These are phyloP conservation scores for Boletus reticulatus DNA, from an alignment of 768 basidiomycete species.

Conservation along the genomic window DNA sequence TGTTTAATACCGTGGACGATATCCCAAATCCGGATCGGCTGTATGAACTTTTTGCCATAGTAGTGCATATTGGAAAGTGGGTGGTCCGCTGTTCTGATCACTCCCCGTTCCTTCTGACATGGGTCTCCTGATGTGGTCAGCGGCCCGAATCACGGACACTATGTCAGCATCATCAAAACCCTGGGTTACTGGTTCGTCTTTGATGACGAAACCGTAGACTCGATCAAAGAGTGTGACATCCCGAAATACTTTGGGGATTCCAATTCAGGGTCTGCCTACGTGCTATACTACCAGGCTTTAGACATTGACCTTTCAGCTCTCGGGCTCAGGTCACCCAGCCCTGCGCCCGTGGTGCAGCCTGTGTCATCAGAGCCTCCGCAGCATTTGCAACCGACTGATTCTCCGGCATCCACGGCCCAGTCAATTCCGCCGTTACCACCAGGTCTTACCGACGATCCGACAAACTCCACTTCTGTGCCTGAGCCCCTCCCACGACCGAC, in stretches of 20 bases:
- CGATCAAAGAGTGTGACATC: slow-evolving; percentile 88
- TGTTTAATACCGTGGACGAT: slow-evolving; percentile 98
- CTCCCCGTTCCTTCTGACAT: slow-evolving; percentile 11
- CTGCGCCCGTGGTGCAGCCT: slow-evolving; percentile 3
- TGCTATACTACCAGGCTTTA: slow-evolving; percentile 93
- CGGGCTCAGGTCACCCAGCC: slow-evolving; percentile 50
- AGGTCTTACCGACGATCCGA: slow-evolving; percentile 33
- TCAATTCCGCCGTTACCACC: slow-evolving; percentile 35
- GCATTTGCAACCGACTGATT: slow-evolving; percentile 20
- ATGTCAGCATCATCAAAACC: slow-evolving; percentile 91
- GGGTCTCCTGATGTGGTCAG: slow-evolving; percentile 39
- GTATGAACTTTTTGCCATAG: slow-evolving; percentile 93
- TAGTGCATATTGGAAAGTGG: slow-evolving; percentile 98
- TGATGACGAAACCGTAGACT: slow-evolving; percentile 91
- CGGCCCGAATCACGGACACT: slow-evolving; percentile 98
- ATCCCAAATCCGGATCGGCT: slow-evolving; percentile 87
- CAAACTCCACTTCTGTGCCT: slow-evolving; percentile 15
- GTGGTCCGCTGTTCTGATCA: slow-evolving; percentile 35
- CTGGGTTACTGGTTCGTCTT: slow-evolving; percentile 86
- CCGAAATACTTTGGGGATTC: slow-evolving; percentile 93
- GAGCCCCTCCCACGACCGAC: slow-evolving; percentile 13
- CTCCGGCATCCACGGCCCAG: slow-evolving; percentile 23
- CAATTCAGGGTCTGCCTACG: slow-evolving; percentile 86
- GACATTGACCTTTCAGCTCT: slow-evolving; percentile 77
- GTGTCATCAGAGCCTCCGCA: slow-evolving; percentile 9